Conservation (phyloP, 768 basidiomycete species). For the Termitomyces sp. region DNA sequence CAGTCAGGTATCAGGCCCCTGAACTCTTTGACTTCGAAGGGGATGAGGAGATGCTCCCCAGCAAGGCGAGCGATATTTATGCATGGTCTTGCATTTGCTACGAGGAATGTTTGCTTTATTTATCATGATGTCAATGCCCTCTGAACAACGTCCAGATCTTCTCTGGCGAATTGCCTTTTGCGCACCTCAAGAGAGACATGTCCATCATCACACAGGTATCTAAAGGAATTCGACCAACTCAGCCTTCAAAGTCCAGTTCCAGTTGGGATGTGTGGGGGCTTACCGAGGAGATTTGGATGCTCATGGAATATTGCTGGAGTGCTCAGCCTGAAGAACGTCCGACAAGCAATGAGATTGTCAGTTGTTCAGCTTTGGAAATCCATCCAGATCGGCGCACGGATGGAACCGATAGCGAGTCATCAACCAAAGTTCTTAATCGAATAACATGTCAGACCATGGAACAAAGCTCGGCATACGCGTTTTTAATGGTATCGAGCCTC, state of each 20-base stretch:
- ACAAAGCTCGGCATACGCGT: neutral
- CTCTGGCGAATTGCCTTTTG: neutral
- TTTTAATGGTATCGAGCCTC: slow-evolving; percentile 3
- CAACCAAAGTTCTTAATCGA: neutral
- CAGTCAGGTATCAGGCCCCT: slow-evolving; percentile 6
- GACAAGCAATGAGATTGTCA: neutral
- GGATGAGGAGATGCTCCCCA: neutral
- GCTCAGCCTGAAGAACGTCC: neutral
- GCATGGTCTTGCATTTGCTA: slow-evolving; percentile 2
- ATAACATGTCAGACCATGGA: neutral
- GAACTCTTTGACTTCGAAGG: neutral
- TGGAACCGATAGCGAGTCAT: neutral
- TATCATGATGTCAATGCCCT: neutral
- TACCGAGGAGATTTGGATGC: neutral
- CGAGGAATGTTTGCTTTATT: neutral
- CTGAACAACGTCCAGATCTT: neutral
- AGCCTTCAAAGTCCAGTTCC: neutral
- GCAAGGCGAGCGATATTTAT: slow-evolving; percentile 4
- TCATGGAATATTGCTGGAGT: neutral
- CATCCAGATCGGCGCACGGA: neutral
- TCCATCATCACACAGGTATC: neutral
- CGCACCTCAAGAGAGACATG: neutral
- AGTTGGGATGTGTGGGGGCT: neutral
- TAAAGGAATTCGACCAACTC: neutral
- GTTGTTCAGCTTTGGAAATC: neutral